Base-by-base conservation (phyloP, 2,329 filamentous ascomycete species). In the Fusarium poae region DNA sequence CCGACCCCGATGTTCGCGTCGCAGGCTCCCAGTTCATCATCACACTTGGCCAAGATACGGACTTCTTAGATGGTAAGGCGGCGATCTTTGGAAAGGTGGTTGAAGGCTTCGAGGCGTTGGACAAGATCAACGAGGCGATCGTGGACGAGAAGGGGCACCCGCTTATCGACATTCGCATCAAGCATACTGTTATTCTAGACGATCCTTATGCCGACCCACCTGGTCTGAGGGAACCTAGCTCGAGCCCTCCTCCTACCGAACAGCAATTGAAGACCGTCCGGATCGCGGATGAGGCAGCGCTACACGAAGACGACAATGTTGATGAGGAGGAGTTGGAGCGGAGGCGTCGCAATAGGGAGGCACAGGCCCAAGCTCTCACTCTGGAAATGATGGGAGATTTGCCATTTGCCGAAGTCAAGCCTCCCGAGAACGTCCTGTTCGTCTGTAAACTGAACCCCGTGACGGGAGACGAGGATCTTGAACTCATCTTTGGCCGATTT, bases 361-460 rank as follows among this genome's bases (percentile, higher is more conserved):
- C 96, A 8, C 89, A 94, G 65, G 95, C 95, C 1, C 96, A 98
- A 79, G 96, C 96, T 1, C 82, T 99, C 74, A 98, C 95, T 2
- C 85, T 99, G 48, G 96, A 99, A 82, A 97, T 99, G 90, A 96
- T 99, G 80, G 96, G 96, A 43, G 96, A 99, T 78, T 83, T 99
- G 61, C 96, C 96, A 6, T 99, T 97, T 79, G 96, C 96, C 62
- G 96, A 99, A 80, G 94, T 99, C 73, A 97, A 95, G 74, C 96
- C 96, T 6, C 96, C 96, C 0, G 96, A 99, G 81, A 98, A 99
- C 78, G 90, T 99, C 16, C 85, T 99, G 3, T 99, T 99, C 77
- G 94, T 99, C 43, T 99, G 96, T 90, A 99, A 99, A 79, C 85
- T 99, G 43, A 99, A 99, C 74, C 96, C 96, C 0, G 94, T 99